Base-by-base conservation (phyloP, 1,139 yeast genomes). In the Hanseniaspora uvarum region DNA sequence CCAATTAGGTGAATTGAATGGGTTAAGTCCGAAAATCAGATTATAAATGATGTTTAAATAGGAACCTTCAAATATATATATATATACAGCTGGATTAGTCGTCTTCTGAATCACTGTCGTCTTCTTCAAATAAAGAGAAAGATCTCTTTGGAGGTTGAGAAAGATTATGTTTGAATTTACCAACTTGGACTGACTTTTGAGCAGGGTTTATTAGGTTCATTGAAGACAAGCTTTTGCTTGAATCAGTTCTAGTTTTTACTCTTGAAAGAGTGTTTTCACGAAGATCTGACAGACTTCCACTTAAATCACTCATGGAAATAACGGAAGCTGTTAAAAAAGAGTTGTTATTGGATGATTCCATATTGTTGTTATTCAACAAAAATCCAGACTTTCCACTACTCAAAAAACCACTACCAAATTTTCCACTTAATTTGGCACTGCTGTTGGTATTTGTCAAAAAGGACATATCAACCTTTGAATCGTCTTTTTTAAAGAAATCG, bases 61-160 rank as follows among this genome's bases (percentile, higher is more conserved):
- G n/a, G n/a, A n/a, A n/a, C n/a, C n/a, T n/a, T n/a, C n/a, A 39
- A 39, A 31, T 12, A 12, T 3, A 31, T 11, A 31, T 31, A 12
- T 31, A 31, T 31, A 11, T n/a, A 31, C 5, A 28, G 31, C 31
- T 28, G 31, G 31, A 12, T 28, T 28, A 28, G 8, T 28, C 31
- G 18, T 44, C 30, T 46, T 50, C 49, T 49, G 50, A 26, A 37
- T 44, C 19, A 26, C 41, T 36, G 10, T 34, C 37, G n/a, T 39
- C 54, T 3, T 40, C 54, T 1, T 40, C 54, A 49, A 31, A 54
- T 4, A 54, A 34, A 1, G 54, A 51, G 36, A 54, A 54, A 5
- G 53, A 41, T 21, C 44, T 54, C 30, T 54, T 54, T 28, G 52
- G 45, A 3, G 56, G 56, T 8, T 52, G 51, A 14, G 23, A 40